phyloP scores from a whole-genome alignment of 331 rosid genomes.

The Rosa hybrid region DNA sequence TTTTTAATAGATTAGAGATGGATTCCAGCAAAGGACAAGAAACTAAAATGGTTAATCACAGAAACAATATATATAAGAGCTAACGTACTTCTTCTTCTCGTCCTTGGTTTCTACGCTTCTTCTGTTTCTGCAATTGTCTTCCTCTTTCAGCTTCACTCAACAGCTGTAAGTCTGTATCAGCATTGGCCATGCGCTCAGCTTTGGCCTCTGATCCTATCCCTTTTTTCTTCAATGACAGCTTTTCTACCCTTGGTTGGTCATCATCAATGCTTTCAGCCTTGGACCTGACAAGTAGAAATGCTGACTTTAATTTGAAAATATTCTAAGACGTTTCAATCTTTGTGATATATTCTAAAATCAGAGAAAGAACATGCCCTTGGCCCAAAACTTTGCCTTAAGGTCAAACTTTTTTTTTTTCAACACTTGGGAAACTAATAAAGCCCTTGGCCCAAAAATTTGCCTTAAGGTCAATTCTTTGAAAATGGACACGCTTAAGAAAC shows the following conservation, averaged over 20 bases:
- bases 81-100: constrained; percentile 89
- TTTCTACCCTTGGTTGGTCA: constrained; percentile 46
- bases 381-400: constrained; percentile 3
- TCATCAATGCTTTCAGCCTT: constrained; percentile 32
- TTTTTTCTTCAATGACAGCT: constrained; percentile 53
- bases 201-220: constrained; percentile 60
- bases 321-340: not conserved
- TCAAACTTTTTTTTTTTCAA: too few species aligned
- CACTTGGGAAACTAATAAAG: not conserved
- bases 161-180: constrained; percentile 77
- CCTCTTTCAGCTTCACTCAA: constrained; percentile 77
- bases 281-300: constrained; percentile 38
- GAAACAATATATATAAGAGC: constrained; percentile 23
- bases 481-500: not conserved
- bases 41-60: constrained; percentile 8
- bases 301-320: constrained; percentile 1
- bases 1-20: not conserved
- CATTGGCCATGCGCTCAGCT: constrained; percentile 72
- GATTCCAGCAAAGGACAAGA: not conserved
- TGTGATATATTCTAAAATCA: not conserved
- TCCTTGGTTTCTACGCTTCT: constrained; percentile 82
- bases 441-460: not conserved
- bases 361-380: not conserved
- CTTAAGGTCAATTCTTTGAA: not conserved
- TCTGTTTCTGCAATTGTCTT: constrained; percentile 84